Evolutionary conservation across 441 rosid species (phyloP).

Genomic region (Capsella rubella): DNA sequence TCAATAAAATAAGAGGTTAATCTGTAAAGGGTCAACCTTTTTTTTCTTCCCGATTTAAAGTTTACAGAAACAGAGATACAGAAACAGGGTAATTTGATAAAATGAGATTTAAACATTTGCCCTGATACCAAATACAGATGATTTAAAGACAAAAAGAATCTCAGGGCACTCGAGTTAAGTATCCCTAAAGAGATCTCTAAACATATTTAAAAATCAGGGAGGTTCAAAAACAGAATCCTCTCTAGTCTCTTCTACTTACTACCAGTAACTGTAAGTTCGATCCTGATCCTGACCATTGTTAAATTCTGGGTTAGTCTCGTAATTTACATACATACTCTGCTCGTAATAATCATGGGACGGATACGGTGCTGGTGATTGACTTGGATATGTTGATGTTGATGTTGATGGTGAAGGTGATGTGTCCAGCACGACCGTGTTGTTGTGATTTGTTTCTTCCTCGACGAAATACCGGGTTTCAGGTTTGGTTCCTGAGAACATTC

Average conservation of each 20-base stretch:
- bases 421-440: slow-evolving; percentile 49
- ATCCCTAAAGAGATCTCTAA: slow-evolving; percentile 38
- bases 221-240: slow-evolving; percentile 42
- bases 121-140: slow-evolving; percentile 32
- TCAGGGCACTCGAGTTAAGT: slow-evolving; percentile 46
- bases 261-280: slow-evolving; percentile 56
- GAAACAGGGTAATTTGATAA: slow-evolving; percentile 25
- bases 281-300: slow-evolving; percentile 43
- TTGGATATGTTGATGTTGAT: background rate
- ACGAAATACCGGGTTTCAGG: slow-evolving; percentile 58
- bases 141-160: slow-evolving; percentile 35
- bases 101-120: slow-evolving; percentile 34
- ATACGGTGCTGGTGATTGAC: background rate
- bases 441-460: slow-evolving; percentile 62
- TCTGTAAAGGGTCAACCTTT: slow-evolving; percentile 8
- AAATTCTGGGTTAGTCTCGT: slow-evolving; percentile 50
- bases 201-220: slow-evolving; percentile 43
- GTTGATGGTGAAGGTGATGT: slow-evolving; percentile 40
- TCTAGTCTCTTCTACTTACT: slow-evolving; percentile 42
- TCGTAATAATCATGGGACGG: slow-evolving; percentile 36
- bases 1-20: background rate
- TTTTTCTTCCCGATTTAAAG: background rate
- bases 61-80: slow-evolving; percentile 18
- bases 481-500: slow-evolving; percentile 57
- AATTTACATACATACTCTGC: slow-evolving; percentile 51